These are phyloP conservation scores for Apophysomyces trapeziformis DNA, from an alignment of 371 early-diverging fungal species.

Conservation along the genomic window DNA sequence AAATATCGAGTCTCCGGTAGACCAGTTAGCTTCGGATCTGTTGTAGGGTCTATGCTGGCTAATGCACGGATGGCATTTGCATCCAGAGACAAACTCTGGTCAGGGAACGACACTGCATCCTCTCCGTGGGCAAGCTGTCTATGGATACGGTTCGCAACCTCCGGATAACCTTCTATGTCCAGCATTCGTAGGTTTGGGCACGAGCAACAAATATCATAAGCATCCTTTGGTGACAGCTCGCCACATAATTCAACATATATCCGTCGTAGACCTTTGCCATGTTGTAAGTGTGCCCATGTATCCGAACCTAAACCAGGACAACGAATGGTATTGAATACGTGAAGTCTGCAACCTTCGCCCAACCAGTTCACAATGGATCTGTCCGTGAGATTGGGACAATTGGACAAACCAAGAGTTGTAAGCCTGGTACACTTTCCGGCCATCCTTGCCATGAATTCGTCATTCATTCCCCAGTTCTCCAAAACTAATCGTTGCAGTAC, in stretches of 20 bases:
- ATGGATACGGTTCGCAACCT: constrained; percentile 3
- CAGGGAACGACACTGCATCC: too few relatives aligned
- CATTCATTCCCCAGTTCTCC: constrained; percentile 16
- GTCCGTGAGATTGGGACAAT: constrained; percentile 17
- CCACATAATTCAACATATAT: constrained; percentile 31
- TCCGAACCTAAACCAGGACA: constrained; percentile 23
- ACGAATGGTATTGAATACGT: constrained; percentile 16
- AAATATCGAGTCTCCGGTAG: constrained; percentile 20
- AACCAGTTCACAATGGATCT: constrained; percentile 3
- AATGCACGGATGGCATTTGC: constrained; percentile 26
- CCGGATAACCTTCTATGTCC: constrained; percentile 17
- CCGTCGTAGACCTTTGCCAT: constrained; percentile 1
- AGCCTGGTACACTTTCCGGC: constrained; percentile 3
- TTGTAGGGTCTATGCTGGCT: constrained; percentile 17
- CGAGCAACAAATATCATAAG: constrained; percentile 23
- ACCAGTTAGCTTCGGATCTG: constrained; percentile 10
- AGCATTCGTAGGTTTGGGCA: not conserved
- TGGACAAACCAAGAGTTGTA: constrained; percentile 8
- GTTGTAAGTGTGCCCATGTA: not conserved
- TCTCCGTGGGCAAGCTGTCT: not conserved
- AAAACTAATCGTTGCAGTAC: constrained; percentile 9
- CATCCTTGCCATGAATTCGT: constrained; percentile 8
- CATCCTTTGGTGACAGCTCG: constrained; percentile 13
- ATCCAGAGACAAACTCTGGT: constrained; percentile 12
- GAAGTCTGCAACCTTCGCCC: not conserved